Evolutionary conservation across 2,329 filamentous ascomycete species (phyloP), one percentile per base, ranked within the genome.

Genomic region (Cryphonectria nitschkei): DNA sequence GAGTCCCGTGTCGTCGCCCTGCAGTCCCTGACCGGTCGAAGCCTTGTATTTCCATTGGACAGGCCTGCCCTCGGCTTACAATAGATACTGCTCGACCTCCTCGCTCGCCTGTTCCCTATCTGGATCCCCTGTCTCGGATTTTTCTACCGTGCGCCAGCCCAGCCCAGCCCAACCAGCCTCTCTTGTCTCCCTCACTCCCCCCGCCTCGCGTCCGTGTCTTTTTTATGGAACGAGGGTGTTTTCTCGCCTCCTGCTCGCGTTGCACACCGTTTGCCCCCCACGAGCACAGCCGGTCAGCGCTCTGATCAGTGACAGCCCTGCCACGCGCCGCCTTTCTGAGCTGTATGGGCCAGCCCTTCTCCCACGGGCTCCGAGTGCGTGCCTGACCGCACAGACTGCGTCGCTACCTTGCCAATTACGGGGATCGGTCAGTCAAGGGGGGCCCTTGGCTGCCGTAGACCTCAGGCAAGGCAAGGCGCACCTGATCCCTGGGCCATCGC

Each of bases 401-500:
- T 32, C 54, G 26, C 54, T 58, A 58, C 26, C 54, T 32, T 58
- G 13, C 13, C 54, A 29, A 32, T 58, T 58, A 58, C 54, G 54
- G 54, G 54, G 29, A 58, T 58, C 54, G 26, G 26, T 32, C 54
- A 58, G 54, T 58, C 54, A 32, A 58, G 54, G 54, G 54, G 54
- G 54, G 54, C 32, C 54, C 54, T 58, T 58, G 54, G 54, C 54
- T 32, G 6, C 54, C 26, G 54, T 29, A 58, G 26, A 58, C 54
- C 29, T 58, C 54, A 58, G 46, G 54, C 54, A 58, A 14, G 26
- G 54, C 54, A 58, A 7, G 39, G 39, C n/a, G 39, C 46, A 29
- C 32, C 41, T 46, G 61, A 46, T 64, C 61, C 61, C 39, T 64
- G 61, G 61, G 61, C 61, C 61, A 8, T 39, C 61, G 26, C 11